These are phyloP conservation scores for Picea abies DNA, from an alignment of 83 land plant genomes.

Conservation along the genomic window DNA sequence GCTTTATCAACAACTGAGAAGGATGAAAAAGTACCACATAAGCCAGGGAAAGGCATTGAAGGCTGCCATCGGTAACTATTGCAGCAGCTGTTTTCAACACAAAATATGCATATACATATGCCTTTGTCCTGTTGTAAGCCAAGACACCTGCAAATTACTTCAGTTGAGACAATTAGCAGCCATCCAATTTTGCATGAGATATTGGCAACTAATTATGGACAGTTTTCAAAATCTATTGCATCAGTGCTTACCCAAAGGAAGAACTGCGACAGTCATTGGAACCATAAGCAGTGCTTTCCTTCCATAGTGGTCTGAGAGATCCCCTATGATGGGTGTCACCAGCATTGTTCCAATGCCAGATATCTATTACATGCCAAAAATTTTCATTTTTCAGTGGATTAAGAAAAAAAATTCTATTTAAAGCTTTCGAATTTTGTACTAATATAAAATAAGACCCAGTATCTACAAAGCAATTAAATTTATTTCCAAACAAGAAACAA, in stretches of 20 bases:
- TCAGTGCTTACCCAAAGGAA: slow-evolving; percentile 53
- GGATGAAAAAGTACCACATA: slow-evolving; percentile 33
- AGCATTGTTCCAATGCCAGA: slow-evolving; percentile 71
- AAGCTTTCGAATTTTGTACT: too few species aligned
- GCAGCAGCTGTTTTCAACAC: not conserved
- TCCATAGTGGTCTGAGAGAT: slow-evolving; percentile 75
- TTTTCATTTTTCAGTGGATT: too few species aligned
- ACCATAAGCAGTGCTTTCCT: slow-evolving; percentile 72
- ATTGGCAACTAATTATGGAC: not conserved
- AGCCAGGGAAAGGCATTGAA: slow-evolving; percentile 30
- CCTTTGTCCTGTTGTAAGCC: slow-evolving; percentile 58
- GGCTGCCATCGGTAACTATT: slow-evolving; percentile 1
- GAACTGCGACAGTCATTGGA: slow-evolving; percentile 44
- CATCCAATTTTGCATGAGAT: not conserved
- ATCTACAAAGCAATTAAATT: too few species aligned
- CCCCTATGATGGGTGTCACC: slow-evolving; percentile 70
- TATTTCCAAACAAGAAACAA: too few species aligned
- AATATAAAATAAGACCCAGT: too few species aligned
- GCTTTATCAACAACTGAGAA: too few species aligned
- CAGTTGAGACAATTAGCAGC: not conserved
- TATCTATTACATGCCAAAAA: slow-evolving; percentile 35
- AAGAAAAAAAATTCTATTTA: too few species aligned
- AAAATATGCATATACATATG: slow-evolving; percentile 51
- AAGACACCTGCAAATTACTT: slow-evolving; percentile 47
- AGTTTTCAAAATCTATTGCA: not conserved